These are phyloP conservation scores for Arabis alpina DNA, from an alignment of 345 rosid species.

Conservation along the genomic window DNA sequence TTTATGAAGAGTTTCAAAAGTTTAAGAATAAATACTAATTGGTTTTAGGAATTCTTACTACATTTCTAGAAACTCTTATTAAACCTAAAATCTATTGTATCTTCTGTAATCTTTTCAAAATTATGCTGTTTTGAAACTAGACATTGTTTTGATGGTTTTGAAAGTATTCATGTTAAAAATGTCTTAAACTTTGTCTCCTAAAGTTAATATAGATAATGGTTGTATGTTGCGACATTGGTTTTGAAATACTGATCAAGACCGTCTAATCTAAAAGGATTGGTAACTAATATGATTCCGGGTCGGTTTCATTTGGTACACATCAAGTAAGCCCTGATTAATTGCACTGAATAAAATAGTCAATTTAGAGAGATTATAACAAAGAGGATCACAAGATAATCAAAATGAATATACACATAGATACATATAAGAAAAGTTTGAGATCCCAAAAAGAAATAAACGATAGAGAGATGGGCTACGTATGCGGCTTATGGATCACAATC, in stretches of 20 bases:
- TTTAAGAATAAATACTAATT: not conserved
- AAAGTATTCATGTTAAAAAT: no score
- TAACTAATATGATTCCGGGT: conserved; percentile 16
- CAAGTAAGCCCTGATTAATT: conserved; percentile 26
- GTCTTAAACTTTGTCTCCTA: no score
- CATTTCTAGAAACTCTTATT: no score
- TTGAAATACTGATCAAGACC: not conserved
- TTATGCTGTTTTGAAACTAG: no score
- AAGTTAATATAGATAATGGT: no score
- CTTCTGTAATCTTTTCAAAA: not conserved
- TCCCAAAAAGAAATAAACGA: conserved; percentile 34
- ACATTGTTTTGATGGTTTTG: no score
- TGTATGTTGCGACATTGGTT: not conserved
- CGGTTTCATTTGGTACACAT: conserved; percentile 25
- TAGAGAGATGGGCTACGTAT: conserved; percentile 47
- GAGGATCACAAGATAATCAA: conserved; percentile 3
- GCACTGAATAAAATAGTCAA: conserved; percentile 11
- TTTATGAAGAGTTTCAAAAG: not conserved
- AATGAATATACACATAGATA: not conserved
- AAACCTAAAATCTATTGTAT: not conserved
- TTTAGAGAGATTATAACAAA: conserved; percentile 17
- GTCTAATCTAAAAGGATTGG: conserved; percentile 4
- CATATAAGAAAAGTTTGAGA: conserved; percentile 24
- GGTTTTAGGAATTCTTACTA: not conserved
- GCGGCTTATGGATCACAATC: conserved; percentile 45